Evolutionary conservation across 371 early-diverging fungal genomes (phyloP).

Genomic region (Haplosporangium sp.): DNA sequence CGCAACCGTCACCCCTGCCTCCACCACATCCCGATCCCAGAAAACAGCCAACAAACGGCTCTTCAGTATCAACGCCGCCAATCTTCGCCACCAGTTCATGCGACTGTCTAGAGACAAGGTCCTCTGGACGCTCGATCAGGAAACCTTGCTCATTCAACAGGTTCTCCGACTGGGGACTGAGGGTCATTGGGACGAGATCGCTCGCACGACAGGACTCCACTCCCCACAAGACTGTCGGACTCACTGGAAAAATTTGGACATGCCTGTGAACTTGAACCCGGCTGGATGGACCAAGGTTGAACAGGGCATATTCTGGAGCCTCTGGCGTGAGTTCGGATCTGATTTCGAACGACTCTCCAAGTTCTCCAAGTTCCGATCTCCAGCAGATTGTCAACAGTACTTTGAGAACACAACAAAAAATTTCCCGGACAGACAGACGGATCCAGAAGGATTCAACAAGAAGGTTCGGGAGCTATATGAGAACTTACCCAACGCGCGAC

Average conservation of each 20-base stretch:
- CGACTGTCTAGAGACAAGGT: conserved; percentile 7
- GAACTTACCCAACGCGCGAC: conserved; percentile 10
- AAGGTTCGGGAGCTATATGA: conserved; percentile 9
- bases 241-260: conserved; percentile 45
- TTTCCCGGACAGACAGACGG: conserved; percentile 14
- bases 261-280: conserved; percentile 25
- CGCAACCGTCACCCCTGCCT: too few species aligned
- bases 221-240: conserved; percentile 28
- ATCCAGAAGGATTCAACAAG: conserved; percentile 4
- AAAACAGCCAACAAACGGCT: not conserved
- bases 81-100: conserved; percentile 19
- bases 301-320: conserved; percentile 30
- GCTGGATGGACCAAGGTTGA: conserved; percentile 25
- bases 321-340: conserved; percentile 31
- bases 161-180: conserved; percentile 31
- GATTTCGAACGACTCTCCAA: conserved; percentile 19
- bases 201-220: conserved; percentile 14
- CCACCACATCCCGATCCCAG: not conserved
- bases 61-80: conserved; percentile 3
- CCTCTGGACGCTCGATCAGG: conserved; percentile 41
- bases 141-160: conserved; percentile 36
- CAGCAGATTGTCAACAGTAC: conserved; percentile 26
- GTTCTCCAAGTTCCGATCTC: conserved; percentile 12
- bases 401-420: conserved; percentile 24
- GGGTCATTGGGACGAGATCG: conserved; percentile 27